Evolutionary conservation across 202 grass and related monocot species (phyloP).

Genomic region (Brachypodium distachyon): DNA sequence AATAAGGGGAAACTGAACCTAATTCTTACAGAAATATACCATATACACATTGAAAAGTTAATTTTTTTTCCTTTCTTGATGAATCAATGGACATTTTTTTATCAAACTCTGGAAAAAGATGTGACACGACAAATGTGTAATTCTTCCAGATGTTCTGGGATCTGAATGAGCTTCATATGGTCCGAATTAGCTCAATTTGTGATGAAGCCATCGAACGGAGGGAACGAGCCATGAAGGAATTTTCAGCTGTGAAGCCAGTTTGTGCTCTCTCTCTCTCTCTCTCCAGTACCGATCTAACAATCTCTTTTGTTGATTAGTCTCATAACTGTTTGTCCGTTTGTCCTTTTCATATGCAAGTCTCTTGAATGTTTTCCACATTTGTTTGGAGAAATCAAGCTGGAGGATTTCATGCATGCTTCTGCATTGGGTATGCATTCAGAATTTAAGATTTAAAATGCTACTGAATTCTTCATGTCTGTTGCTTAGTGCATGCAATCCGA

Average conservation of each 20-base stretch:
- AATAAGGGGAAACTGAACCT: neutral
- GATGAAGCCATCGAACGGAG: slow-evolving; percentile 43
- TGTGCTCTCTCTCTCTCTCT: slow-evolving; percentile 7
- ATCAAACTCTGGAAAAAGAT: neutral
- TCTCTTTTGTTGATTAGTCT: neutral
- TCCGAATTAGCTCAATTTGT: slow-evolving; percentile 41
- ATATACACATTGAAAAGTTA: neutral
- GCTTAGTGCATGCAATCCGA: neutral
- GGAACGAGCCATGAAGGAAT: slow-evolving; percentile 32
- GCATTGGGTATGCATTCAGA: slow-evolving; percentile 46
- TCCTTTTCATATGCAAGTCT: slow-evolving; percentile 31
- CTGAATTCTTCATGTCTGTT: neutral
- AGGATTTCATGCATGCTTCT: slow-evolving; percentile 63
- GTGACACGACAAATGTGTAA: neutral
- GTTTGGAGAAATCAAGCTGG: slow-evolving; percentile 50
- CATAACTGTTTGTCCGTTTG: neutral
- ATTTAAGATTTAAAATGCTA: neutral
- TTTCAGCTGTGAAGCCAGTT: slow-evolving; percentile 49
- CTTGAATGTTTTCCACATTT: slow-evolving; percentile 45
- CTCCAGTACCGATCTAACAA: neutral
- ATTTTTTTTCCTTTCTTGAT: neutral
- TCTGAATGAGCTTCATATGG: slow-evolving; percentile 55
- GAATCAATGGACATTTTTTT: neutral
- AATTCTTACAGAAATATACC: neutral
- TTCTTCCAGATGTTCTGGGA: slow-evolving; percentile 61